Percentiles rank a stretch among this genome's conserved stretches.
Evolutionary conservation across 73 alveolate genomes (phyloP).

Genomic region (Effrenium voratum): DNA sequence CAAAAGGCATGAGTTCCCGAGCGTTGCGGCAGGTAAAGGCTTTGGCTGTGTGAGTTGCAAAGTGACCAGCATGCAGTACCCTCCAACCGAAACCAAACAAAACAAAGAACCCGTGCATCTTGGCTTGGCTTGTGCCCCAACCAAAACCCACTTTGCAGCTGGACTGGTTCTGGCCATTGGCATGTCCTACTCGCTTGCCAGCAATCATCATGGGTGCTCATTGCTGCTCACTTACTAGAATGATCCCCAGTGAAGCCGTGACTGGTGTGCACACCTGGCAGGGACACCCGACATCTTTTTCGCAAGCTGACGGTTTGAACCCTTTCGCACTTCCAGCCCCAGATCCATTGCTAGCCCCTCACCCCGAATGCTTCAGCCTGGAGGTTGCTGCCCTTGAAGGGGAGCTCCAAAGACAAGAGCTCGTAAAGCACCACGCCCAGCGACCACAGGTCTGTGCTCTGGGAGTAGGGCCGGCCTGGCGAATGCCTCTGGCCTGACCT

Average conservation of each 20-base stretch:
- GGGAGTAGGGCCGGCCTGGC: constrained; percentile 75
- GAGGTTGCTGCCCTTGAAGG: constrained; percentile 48
- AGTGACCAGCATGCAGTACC: background rate
- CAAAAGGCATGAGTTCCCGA: too few relatives aligned
- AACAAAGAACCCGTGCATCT: too few relatives aligned
- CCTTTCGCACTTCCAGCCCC: background rate
- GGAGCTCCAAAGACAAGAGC: constrained; percentile 61
- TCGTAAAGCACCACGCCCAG: constrained; percentile 73
- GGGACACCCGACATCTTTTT: too few relatives aligned
- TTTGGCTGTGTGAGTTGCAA: background rate
- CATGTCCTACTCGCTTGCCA: too few relatives aligned
- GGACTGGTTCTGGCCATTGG: too few relatives aligned
- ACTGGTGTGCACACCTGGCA: too few relatives aligned
- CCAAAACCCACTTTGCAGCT: too few relatives aligned
- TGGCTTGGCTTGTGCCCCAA: too few relatives aligned
- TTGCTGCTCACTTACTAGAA: too few relatives aligned
- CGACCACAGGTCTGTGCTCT: constrained; percentile 66
- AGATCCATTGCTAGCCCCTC: background rate
- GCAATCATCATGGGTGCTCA: too few relatives aligned
- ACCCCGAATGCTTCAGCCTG: constrained; percentile 21
- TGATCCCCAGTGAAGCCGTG: too few relatives aligned
- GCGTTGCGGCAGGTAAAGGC: background rate
- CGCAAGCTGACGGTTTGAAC: too few relatives aligned
- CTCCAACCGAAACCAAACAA: background rate
- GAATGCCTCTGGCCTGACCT: background rate